Percentiles rank a stretch among this genome's conserved stretches.
Conservation (phyloP, 2,329 filamentous ascomycete species). For the Cercospora sojina region DNA sequence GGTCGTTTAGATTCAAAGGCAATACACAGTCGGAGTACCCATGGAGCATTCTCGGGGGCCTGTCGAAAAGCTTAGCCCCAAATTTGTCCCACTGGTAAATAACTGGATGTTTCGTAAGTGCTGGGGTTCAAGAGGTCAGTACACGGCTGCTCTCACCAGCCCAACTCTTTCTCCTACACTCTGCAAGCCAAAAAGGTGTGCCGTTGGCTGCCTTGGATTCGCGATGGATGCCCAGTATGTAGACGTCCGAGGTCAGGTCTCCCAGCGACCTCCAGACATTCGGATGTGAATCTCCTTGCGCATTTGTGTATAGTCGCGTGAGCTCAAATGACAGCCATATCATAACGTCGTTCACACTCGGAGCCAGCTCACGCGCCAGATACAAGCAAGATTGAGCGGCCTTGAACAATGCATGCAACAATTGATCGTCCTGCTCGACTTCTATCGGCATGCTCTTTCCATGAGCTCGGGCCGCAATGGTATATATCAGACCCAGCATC, state of each 20-base stretch:
- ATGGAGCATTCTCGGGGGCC: slow-evolving; percentile 23
- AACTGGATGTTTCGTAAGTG: neutral
- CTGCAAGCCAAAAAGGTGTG: slow-evolving; percentile 27
- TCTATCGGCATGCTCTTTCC: slow-evolving; percentile 8
- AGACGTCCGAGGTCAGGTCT: slow-evolving; percentile 68
- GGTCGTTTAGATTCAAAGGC: slow-evolving; percentile 11
- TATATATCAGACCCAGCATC: slow-evolving; percentile 25
- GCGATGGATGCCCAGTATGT: slow-evolving; percentile 45
- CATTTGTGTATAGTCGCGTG: slow-evolving; percentile 3
- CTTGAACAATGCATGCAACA: slow-evolving; percentile 18
- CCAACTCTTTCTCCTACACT: slow-evolving; percentile 23
- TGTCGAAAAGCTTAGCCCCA: slow-evolving; percentile 22
- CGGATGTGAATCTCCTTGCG: slow-evolving; percentile 17
- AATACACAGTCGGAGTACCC: slow-evolving; percentile 13
- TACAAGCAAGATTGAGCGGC: slow-evolving; percentile 10
- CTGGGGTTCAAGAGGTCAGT: neutral
- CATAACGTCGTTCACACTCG: slow-evolving; percentile 18
- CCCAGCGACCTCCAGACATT: slow-evolving; percentile 37
- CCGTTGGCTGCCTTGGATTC: slow-evolving; percentile 18
- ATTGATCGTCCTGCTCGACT: slow-evolving; percentile 10
- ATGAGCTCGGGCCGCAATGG: slow-evolving; percentile 20
- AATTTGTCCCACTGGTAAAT: slow-evolving; percentile 26
- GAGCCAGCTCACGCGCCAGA: slow-evolving; percentile 20
- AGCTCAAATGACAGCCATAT: slow-evolving; percentile 19
- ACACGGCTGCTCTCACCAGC: neutral